A percentile compares a stretch with the other conserved stretches of the same genome.
These are phyloP conservation scores for Ogataea naganishii DNA, from an alignment of 805 yeast genomes.

Conservation along the genomic window DNA sequence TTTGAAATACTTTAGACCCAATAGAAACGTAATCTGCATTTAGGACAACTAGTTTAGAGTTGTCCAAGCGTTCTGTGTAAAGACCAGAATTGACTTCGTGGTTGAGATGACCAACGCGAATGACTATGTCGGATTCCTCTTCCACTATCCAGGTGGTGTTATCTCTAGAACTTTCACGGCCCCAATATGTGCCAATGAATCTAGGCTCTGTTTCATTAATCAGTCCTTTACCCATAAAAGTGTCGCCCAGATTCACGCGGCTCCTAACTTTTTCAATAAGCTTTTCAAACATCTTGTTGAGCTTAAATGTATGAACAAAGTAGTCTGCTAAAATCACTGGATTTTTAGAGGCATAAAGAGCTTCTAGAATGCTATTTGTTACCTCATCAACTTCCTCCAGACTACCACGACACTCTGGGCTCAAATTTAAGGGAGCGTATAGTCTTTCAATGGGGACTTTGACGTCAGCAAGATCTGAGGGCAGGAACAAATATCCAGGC, in stretches of 20 bases:
- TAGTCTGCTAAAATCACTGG: conserved; percentile 35
- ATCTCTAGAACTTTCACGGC: conserved; percentile 21
- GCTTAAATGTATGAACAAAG: conserved; percentile 30
- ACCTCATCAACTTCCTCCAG: conserved; percentile 12
- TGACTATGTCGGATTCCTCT: conserved; percentile 56
- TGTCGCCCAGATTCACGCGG: conserved; percentile 30
- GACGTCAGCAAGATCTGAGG: conserved; percentile 61
- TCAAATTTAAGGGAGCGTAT: conserved; percentile 18
- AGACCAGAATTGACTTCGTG: conserved; percentile 62
- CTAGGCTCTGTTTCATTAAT: conserved; percentile 32
- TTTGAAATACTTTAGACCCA: conserved; percentile 21
- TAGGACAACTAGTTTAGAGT: conserved; percentile 22
- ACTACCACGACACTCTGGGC: conserved; percentile 10
- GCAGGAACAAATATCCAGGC: conserved; percentile 81
- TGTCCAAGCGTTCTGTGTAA: conserved; percentile 31
- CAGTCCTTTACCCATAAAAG: conserved; percentile 30
- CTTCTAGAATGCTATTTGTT: conserved; percentile 23
- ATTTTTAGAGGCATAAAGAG: conserved; percentile 26
- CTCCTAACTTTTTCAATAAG: conserved; percentile 23
- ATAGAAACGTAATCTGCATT: conserved; percentile 34
- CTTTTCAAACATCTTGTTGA: conserved; percentile 17
- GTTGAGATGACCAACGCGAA: conserved; percentile 58
- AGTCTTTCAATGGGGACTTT: conserved; percentile 29
- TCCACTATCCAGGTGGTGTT: conserved; percentile 29
- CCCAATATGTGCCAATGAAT: conserved; percentile 36